These are phyloP conservation scores for Nelumbo lutea DNA, from an alignment of 164 flowering plant genomes.

Conservation along the genomic window DNA sequence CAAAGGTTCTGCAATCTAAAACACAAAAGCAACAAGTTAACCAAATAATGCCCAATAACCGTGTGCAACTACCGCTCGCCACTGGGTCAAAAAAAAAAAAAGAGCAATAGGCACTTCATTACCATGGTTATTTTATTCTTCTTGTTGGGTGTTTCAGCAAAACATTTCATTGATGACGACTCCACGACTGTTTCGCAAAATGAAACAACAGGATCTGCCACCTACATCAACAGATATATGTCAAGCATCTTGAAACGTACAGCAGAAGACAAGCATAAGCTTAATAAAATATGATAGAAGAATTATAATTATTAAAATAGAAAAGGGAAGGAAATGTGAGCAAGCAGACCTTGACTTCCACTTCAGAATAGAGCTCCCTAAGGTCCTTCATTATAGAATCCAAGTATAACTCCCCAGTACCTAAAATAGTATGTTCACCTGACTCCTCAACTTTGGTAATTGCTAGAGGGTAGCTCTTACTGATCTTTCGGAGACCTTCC, in stretches of 20 bases:
- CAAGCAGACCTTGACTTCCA: constrained; percentile 80
- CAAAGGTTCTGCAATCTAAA: constrained; percentile 93
- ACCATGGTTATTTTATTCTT: constrained; percentile 98
- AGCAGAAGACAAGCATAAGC: neutral
- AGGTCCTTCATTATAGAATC: constrained; percentile 99
- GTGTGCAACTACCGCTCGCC: neutral
- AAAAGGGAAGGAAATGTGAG: neutral
- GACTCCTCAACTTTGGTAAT: constrained; percentile 98
- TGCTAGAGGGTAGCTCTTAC: constrained; percentile 96
- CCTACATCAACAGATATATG: constrained; percentile 41
- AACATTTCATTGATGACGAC: constrained; percentile 97
- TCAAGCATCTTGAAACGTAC: neutral
- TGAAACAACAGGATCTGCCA: constrained; percentile 98
- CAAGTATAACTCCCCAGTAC: constrained; percentile 94
- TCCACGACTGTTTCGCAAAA: constrained; percentile 99
- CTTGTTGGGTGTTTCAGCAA: constrained; percentile 99
- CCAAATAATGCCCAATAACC: neutral
- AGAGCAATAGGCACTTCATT: constrained; percentile 12
- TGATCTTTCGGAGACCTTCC: constrained; percentile 96
- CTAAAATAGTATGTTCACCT: constrained; percentile 96
- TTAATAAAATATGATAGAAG: no score
- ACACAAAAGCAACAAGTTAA: constrained; percentile 1
- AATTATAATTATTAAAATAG: neutral
- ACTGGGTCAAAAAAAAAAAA: neutral
- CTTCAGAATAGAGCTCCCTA: constrained; percentile 98